Conservation (phyloP, 1,284 basidiomycete species). For the Boletus semigastroideus region DNA sequence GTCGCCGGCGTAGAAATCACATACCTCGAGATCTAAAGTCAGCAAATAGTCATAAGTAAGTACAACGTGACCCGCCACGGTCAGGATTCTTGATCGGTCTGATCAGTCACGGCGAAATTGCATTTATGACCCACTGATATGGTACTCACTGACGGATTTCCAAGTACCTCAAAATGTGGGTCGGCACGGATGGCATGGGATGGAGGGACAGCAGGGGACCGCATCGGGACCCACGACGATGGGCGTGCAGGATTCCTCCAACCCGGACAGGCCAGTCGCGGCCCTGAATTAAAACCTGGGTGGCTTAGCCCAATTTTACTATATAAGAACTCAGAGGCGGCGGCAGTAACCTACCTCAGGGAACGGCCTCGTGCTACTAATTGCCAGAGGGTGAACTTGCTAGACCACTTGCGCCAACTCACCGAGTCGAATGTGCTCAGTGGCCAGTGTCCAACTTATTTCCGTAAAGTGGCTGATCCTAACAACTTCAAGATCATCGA, state of each 20-base stretch:
- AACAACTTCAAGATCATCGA: too few relatives aligned
- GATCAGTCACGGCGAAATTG: neutral
- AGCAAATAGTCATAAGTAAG: conserved; percentile 19
- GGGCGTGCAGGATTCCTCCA: neutral
- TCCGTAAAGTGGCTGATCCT: too few relatives aligned
- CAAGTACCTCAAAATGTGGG: neutral
- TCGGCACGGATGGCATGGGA: neutral
- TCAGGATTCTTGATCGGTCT: neutral
- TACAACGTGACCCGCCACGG: conserved; percentile 6
- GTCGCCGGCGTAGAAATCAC: neutral
- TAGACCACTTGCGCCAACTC: too few relatives aligned
- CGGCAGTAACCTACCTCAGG: too few relatives aligned
- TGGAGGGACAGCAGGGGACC: neutral
- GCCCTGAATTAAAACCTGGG: neutral
- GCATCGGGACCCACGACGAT: too few relatives aligned
- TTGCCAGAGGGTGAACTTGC: too few relatives aligned
- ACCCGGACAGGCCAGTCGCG: neutral
- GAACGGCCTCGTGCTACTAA: too few relatives aligned
- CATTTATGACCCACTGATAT: neutral
- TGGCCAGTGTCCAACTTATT: too few relatives aligned
- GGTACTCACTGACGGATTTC: conserved; percentile 4
- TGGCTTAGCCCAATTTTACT: too few relatives aligned
- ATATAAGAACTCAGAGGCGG: too few relatives aligned
- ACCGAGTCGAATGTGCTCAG: too few relatives aligned
- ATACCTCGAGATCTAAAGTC: conserved; percentile 16